Conservation (phyloP, 2,329 filamentous ascomycete genomes). For the Colletotrichum lentis region DNA sequence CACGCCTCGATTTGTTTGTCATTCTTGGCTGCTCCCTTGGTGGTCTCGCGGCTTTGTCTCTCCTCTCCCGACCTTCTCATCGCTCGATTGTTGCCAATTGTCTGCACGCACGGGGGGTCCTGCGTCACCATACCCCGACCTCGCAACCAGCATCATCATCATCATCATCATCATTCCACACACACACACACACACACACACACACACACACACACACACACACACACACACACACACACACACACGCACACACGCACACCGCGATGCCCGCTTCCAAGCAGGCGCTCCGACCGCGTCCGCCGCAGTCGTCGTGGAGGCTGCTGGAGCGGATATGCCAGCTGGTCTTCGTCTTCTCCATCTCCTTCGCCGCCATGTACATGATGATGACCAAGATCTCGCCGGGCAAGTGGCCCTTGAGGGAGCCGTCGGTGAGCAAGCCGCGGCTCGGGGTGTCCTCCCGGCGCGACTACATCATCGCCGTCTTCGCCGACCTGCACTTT, state of each 20-base stretch:
- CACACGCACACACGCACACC: too few species aligned
- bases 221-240: neutral
- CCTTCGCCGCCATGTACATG: slow-evolving; percentile 36
- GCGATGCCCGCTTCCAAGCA: slow-evolving; percentile 24
- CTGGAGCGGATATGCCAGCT: slow-evolving; percentile 32
- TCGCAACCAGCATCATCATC: neutral
- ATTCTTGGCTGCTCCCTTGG: neutral
- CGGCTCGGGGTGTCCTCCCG: slow-evolving; percentile 14
- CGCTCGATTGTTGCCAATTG: neutral
- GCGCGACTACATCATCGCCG: slow-evolving; percentile 42
- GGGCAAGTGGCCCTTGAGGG: slow-evolving; percentile 32
- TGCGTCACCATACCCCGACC: neutral
- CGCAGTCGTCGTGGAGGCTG: slow-evolving; percentile 26
- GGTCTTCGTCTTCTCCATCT: slow-evolving; percentile 34
- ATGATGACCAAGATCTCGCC: slow-evolving; percentile 38
- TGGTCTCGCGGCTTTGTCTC: neutral
- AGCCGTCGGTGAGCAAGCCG: slow-evolving; percentile 35
- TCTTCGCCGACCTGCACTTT: slow-evolving; percentile 66
- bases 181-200: neutral
- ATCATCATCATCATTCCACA: neutral
- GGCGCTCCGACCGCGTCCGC: slow-evolving; percentile 24
- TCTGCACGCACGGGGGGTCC: neutral
- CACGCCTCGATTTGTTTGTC: neutral
- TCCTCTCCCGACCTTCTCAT: neutral
- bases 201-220: too few species aligned